phyloP scores from a whole-genome alignment of 2,329 filamentous ascomycete genomes.

The Sporothrix luriei region DNA sequence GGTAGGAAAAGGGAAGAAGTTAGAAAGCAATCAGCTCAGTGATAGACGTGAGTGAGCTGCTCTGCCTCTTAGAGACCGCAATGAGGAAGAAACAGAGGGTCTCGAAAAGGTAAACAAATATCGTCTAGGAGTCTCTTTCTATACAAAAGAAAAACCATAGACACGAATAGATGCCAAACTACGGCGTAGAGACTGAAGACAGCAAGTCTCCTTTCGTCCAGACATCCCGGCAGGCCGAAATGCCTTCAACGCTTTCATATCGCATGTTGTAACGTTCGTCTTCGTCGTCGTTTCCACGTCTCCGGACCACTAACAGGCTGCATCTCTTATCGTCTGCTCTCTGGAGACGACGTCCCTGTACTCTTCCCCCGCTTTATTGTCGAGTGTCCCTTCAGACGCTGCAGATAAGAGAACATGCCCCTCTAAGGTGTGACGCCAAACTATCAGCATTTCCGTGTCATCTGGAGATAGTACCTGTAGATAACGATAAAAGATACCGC shows the following conservation, averaged over 20 bases:
- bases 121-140: not conserved
- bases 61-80: not conserved
- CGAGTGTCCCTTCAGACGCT: not conserved
- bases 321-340: slow-evolving; percentile 1
- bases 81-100: not conserved
- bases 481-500: slow-evolving; percentile 18
- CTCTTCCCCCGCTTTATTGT: slow-evolving; percentile 1
- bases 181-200: not conserved
- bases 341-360: not conserved
- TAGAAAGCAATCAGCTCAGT: too few relatives aligned
- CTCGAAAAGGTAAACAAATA: not conserved
- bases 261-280: not conserved
- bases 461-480: not conserved
- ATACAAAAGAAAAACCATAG: not conserved
- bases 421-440: slow-evolving; percentile 12
- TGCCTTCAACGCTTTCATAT: not conserved
- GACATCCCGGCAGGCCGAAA: too few relatives aligned
- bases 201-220: too few relatives aligned
- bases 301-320: not conserved
- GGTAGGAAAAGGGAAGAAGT: not conserved
- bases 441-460: not conserved
- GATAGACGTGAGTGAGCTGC: not conserved
- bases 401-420: slow-evolving; percentile 14
- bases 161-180: not conserved
- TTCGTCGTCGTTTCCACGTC: not conserved